Base-by-base conservation (phyloP, 1,139 yeast species). In the Suhomyces panamericanus region DNA sequence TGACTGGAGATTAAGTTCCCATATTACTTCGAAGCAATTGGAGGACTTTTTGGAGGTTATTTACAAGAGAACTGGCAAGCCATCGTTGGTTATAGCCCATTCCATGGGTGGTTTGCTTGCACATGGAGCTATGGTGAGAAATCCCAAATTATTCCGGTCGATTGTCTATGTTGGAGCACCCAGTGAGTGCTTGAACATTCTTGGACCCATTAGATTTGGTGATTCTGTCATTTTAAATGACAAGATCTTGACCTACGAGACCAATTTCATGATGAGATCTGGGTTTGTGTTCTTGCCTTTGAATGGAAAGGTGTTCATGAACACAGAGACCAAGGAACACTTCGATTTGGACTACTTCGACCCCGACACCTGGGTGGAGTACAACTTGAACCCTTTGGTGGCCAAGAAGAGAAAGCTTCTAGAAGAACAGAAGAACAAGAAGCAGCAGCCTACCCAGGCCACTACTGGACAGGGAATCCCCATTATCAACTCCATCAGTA, bases 21-120 rank as follows among this genome's bases (percentile, higher is more conserved):
- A 81, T 32, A 44, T 61, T 7, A 66, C 76, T 20, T 69, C 87
- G 6, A 59, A 65, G 8, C 75, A 81, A 51, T 65, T 89, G 11
- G 66, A 66, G 38, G 62, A 73, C 22, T 77, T 74, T 48, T 63
- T 90, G 22, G 59, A 66, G 37, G 54, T 68, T 6, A 64, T 81
- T 17, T 67, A 73, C 50, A 51, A 61, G 9, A 47, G 60, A 28
- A 71, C 77, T 0, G 73, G 78, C 8, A 77, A 78, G 50, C 87
- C 87, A 4, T 75, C 84, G 0, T 66, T 84, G 24, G 81, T 90
- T 0, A 80, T 90, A 45, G 95, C 95, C 0, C 97, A 90, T 63
- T 88, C 96, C 0, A 89, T 90, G 96, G 97, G 97, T 41, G 97
- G 97, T 0, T 60, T 90, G 17, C 76, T 90, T 16, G 82, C 96